These are phyloP conservation scores for Epichloe sibirici DNA, from an alignment of 2,329 filamentous ascomycete genomes.

Conservation along the genomic window DNA sequence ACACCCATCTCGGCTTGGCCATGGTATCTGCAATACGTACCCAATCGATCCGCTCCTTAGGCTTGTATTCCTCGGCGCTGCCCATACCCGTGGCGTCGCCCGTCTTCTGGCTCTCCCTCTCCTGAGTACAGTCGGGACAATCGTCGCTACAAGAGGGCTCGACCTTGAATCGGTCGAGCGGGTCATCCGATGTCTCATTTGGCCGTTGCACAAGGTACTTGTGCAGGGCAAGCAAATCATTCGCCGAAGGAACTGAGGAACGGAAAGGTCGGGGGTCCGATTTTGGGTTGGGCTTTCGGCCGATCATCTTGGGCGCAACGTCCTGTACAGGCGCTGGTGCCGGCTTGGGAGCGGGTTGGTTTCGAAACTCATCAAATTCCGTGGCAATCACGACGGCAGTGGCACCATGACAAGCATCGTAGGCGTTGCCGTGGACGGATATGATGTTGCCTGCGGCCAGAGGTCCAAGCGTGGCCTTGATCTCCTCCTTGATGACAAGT, in stretches of 20 bases:
- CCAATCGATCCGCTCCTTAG: slow-evolving; percentile 40
- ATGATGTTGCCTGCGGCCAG: slow-evolving; percentile 30
- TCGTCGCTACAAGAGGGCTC: slow-evolving; percentile 32
- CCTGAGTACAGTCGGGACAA: slow-evolving; percentile 39
- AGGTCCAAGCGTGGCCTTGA: slow-evolving; percentile 29
- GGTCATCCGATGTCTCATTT: slow-evolving; percentile 24
- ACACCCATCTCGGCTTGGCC: slow-evolving; percentile 42
- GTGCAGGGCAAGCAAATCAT: slow-evolving; percentile 35
- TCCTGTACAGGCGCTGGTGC: slow-evolving; percentile 16
- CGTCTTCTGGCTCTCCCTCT: slow-evolving; percentile 24
- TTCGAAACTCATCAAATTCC: slow-evolving; percentile 43
- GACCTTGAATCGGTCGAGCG: slow-evolving; percentile 30
- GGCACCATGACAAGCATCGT: slow-evolving; percentile 36
- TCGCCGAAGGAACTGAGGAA: slow-evolving; percentile 24
- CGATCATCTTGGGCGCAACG: slow-evolving; percentile 18
- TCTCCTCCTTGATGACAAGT: slow-evolving; percentile 36
- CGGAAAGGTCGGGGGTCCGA: slow-evolving; percentile 36
- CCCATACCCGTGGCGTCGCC: slow-evolving; percentile 31
- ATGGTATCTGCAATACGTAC: slow-evolving; percentile 34
- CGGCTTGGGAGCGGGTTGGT: slow-evolving; percentile 22
- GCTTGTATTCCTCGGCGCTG: slow-evolving; percentile 30
- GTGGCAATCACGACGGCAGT: slow-evolving; percentile 43
- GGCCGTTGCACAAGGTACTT: slow-evolving; percentile 29
- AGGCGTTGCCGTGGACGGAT: slow-evolving; percentile 33
- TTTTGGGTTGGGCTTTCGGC: slow-evolving; percentile 27